These are phyloP conservation scores for Stagonosporopsis cucurbitacearum DNA, from an alignment of 2,329 filamentous ascomycete genomes.

Conservation along the genomic window DNA sequence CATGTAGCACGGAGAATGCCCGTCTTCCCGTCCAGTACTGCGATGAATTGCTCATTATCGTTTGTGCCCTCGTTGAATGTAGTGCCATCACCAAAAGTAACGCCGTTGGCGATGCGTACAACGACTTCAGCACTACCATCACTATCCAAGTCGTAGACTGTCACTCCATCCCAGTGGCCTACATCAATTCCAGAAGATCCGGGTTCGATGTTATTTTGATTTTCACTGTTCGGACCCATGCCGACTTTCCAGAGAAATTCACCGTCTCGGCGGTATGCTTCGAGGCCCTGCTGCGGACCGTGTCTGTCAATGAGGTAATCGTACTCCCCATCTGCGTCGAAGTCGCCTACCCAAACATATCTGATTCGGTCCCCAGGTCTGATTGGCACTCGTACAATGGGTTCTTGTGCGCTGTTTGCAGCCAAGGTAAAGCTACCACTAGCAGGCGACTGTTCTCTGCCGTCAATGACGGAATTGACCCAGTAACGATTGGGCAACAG, in stretches of 20 bases:
- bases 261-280: slow-evolving; percentile 14
- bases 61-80: slow-evolving; percentile 4
- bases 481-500: slow-evolving; percentile 3
- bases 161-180: slow-evolving; percentile 18
- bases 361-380: not conserved
- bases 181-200: slow-evolving; percentile 16
- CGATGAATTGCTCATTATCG: slow-evolving; percentile 15
- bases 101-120: slow-evolving; percentile 15
- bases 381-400: slow-evolving; percentile 11
- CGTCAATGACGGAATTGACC: slow-evolving; percentile 11
- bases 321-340: slow-evolving; percentile 18
- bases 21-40: slow-evolving; percentile 12
- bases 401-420: slow-evolving; percentile 6
- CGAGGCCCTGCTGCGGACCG: slow-evolving; percentile 8
- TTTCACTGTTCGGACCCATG: slow-evolving; percentile 17
- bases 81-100: slow-evolving; percentile 14
- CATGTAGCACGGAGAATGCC: slow-evolving; percentile 5
- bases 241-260: slow-evolving; percentile 15
- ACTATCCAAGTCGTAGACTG: slow-evolving; percentile 17
- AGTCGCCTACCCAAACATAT: slow-evolving; percentile 19
- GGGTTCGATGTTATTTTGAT: slow-evolving; percentile 19
- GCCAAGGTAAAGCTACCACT: slow-evolving; percentile 14
- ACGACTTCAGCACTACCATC: slow-evolving; percentile 17
- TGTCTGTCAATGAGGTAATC: slow-evolving; percentile 18
- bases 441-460: slow-evolving; percentile 5